Evolutionary conservation across 2,329 filamentous ascomycete species (phyloP), one percentile per base, ranked within the genome.

Genomic region (Penicillium sp.): DNA sequence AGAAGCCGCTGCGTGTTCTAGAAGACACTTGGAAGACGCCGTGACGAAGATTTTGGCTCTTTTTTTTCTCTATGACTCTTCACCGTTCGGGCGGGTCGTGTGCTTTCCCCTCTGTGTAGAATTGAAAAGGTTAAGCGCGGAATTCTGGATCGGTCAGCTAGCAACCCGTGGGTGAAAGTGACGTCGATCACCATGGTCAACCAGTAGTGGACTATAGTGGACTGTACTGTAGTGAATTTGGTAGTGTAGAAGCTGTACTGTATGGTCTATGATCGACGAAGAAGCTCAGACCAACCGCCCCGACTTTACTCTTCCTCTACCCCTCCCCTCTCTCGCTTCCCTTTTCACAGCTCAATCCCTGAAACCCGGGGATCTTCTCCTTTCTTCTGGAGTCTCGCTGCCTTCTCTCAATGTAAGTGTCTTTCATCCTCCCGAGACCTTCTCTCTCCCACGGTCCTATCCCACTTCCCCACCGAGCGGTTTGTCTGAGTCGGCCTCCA

Each of bases 11-110:
- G 33, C 36, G 46, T 47, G 46, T 71, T 71, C 69, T 71, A 70
- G 69, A 71, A 71, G 61, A 63, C 63, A 52, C 57, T 57, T 71
- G 62, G 69, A 71, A 71, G 33, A 47, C 47, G 53, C 45, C 49
- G 54, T 59, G 41, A 42, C 53, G 60, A 64, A 68, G 62, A 58
- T 67, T 67, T 49, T 38, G 13, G 41, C 3, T 12, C 18, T 31
- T 18, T 31, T 33, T 26, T 18, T 18, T 15, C 24, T 42, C 39
- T 44, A 5, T 26, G 24, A 5, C 7, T 31, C n/a, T 13, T 31
- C 4, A 4, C 10, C 8, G 15, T 6, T 15, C 7, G 15, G n/a
- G 26, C 23, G 3, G 24, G 41, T 42, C 21, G 23, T 42, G 33
- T 50, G 34, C 41, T 48, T 45, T 45, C 34, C 21, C 34, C 18